phyloP scores from a whole-genome alignment of 148 eudicot species.

The Cornus kousa region DNA sequence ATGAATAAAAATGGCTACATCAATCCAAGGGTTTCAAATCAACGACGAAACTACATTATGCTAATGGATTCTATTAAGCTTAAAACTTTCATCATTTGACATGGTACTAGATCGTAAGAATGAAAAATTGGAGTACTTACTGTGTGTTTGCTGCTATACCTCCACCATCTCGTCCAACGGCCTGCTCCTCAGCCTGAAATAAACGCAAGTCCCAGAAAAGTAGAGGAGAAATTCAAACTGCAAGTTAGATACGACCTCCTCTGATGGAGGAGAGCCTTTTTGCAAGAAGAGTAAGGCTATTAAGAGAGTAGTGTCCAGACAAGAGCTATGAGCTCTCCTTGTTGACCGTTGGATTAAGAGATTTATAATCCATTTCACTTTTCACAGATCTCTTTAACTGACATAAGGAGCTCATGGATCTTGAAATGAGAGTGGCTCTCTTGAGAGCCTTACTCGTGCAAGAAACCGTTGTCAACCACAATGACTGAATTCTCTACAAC shows the following conservation, averaged over 20 bases:
- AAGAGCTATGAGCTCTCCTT: too few relatives aligned
- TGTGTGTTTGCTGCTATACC: slow-evolving; percentile 60
- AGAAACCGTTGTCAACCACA: neutral
- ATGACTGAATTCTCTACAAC: neutral
- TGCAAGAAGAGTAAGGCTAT: too few relatives aligned
- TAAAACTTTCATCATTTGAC: neutral
- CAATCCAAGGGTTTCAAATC: neutral
- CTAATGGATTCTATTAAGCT: too few relatives aligned
- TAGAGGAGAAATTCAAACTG: neutral
- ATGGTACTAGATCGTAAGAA: neutral
- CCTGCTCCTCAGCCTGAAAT: slow-evolving; percentile 82
- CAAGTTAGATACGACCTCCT: too few relatives aligned
- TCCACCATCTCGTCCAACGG: slow-evolving; percentile 64
- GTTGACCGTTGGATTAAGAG: too few relatives aligned
- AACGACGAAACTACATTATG: neutral
- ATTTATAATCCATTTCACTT: neutral
- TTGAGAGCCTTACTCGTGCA: too few relatives aligned
- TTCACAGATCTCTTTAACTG: neutral
- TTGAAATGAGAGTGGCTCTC: too few relatives aligned
- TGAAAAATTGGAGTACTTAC: slow-evolving; percentile 43
- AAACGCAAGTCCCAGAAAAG: neutral
- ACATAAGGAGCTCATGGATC: too few relatives aligned
- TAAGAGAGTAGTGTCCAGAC: too few relatives aligned
- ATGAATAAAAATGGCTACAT: neutral
- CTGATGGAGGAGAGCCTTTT: too few relatives aligned